Evolutionary conservation across 1,284 basidiomycete genomes (phyloP), one percentile per base, ranked within the genome.

Genomic region (Chalciporus sp.): DNA sequence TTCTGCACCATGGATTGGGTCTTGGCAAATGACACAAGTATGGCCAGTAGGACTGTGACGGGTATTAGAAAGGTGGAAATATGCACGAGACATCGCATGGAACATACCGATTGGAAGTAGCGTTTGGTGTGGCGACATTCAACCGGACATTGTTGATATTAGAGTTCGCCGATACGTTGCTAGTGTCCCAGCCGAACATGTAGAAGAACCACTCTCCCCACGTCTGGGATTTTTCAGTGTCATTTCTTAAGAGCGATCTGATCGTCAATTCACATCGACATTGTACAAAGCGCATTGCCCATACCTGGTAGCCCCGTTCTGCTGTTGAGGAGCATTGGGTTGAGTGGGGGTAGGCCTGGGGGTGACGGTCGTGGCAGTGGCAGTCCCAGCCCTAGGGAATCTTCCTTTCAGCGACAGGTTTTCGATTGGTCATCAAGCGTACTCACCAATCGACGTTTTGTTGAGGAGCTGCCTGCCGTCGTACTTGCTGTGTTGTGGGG

Each of bases 1-100:
- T 53, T 70, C 66, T 3, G 49, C 53, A 19, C 68, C 69, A 26
- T 42, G 44, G 44, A 76, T 75, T 1, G 62, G 55, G 23, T 74
- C 67, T 43, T 64, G 63, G 49, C 76, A 77, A 16, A 74, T 71
- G 4, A 72, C 69, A 59, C 76, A 77, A n/a, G 69, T 58, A 23
- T 72, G 68, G 10, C 68, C 68, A n/a, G 70, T 70, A 7, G 45
- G 59, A 35, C 69, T 72, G 41, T 9, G 12, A 26, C 9, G 16
- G 5, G n/a, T 33, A 28, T 66, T 20, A 54, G 53, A 19, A 48
- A 42, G 19, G 20, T 8, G 26, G 9, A 2, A 2, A 9, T 8
- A 27, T 2, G 33, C n/a, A 20, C 29, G 23, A 11, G 8, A n/a
- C 7, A 40, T 42, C 16, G 45, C 45, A 17, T 11, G 35, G 27